A percentile compares a stretch with the other conserved stretches of the same genome.
These are phyloP conservation scores for Beauveria australis DNA, from an alignment of 2,329 filamentous ascomycete species.

Conservation along the genomic window DNA sequence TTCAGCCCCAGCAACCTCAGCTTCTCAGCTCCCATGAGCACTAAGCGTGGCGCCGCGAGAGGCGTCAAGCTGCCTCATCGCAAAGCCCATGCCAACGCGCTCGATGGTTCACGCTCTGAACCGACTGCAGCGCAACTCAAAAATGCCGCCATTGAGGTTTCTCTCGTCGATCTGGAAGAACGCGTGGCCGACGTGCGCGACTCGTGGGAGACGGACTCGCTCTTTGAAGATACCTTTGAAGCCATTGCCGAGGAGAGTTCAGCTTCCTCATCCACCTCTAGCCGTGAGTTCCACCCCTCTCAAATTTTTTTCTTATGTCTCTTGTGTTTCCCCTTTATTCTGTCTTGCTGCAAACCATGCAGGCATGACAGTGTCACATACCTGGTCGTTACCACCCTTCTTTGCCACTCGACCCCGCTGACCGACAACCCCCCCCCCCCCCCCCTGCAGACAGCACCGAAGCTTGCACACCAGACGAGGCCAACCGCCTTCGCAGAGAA, in stretches of 20 bases:
- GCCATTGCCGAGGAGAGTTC: constrained; percentile 43
- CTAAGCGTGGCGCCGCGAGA: constrained; percentile 23
- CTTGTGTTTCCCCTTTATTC: not conserved
- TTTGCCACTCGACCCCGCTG: not conserved
- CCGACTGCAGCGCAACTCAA: constrained; percentile 29
- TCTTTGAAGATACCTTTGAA: constrained; percentile 56
- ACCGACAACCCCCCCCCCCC: not conserved
- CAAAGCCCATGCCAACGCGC: constrained; percentile 27
- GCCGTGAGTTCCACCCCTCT: constrained; percentile 32
- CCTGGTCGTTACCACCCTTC: not conserved
- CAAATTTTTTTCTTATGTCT: not conserved
- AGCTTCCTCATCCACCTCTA: constrained; percentile 30
- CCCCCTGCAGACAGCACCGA: constrained; percentile 29
- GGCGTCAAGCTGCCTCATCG: constrained; percentile 24
- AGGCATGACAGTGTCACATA: constrained; percentile 7
- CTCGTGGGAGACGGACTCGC: constrained; percentile 55
- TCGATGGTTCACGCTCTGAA: constrained; percentile 26
- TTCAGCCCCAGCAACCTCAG: not conserved
- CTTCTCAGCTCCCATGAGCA: constrained; percentile 19
- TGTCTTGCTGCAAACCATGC: not conserved
- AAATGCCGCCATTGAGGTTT: constrained; percentile 26
- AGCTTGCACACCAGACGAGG: constrained; percentile 60
- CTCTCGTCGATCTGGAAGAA: constrained; percentile 40
- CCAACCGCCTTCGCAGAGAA: constrained; percentile 57
- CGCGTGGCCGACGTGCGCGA: constrained; percentile 43